Conservation (phyloP, 2,329 filamentous ascomycete genomes). For the Aspergillus quadricinctus region DNA sequence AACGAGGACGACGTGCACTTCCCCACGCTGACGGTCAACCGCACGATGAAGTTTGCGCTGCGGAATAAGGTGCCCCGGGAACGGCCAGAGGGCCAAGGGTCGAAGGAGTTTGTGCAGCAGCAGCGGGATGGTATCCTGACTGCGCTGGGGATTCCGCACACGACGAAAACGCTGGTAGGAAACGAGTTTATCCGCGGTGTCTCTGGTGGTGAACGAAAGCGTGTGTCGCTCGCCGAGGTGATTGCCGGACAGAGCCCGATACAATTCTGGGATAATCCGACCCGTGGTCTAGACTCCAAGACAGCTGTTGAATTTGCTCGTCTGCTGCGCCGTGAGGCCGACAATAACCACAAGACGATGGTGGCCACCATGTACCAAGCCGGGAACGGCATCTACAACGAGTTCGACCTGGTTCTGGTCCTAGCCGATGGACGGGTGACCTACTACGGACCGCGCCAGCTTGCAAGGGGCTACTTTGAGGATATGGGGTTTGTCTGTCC, state of each 20-base stretch:
- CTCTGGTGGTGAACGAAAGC: constrained; percentile 64
- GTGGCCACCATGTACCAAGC: constrained; percentile 66
- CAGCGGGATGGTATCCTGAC: constrained; percentile 30
- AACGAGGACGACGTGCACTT: constrained; percentile 73
- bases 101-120: constrained; percentile 26
- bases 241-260: constrained; percentile 49
- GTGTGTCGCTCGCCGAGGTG: constrained; percentile 61
- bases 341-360: constrained; percentile 54
- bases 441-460: constrained; percentile 57
- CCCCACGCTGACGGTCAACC: constrained; percentile 67
- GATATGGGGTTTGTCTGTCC: constrained; percentile 58
- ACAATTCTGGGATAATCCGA: constrained; percentile 64
- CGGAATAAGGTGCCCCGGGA: constrained; percentile 42
- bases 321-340: constrained; percentile 56
- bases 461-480: constrained; percentile 61
- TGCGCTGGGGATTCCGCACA: constrained; percentile 43
- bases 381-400: constrained; percentile 62
- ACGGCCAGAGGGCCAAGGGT: constrained; percentile 18
- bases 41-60: constrained; percentile 69
- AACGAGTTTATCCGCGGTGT: constrained; percentile 63
- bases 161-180: constrained; percentile 60
- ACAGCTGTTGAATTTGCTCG: constrained; percentile 58
- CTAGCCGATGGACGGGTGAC: constrained; percentile 61
- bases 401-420: constrained; percentile 66
- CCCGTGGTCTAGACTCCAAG: constrained; percentile 61